phyloP scores from a whole-genome alignment of 495 filamentous ascomycete species.

The Jackrogersella minutella region DNA sequence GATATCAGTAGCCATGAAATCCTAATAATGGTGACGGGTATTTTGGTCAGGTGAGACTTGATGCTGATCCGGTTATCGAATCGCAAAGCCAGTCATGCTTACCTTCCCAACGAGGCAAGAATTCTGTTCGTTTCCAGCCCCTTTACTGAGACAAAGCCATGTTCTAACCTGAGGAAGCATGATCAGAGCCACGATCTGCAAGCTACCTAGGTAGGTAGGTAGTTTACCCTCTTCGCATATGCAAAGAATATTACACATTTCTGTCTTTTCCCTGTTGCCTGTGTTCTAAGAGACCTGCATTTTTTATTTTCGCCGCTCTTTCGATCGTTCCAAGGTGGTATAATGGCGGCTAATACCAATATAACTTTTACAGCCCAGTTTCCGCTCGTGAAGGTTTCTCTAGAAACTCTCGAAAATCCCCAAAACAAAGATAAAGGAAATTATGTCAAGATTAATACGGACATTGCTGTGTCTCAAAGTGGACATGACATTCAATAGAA shows the following conservation, averaged over 20 bases:
- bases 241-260: conserved; percentile 17
- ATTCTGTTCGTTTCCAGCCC: neutral
- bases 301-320: conserved; percentile 34
- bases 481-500: neutral
- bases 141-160: neutral
- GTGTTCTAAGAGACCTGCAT: conserved; percentile 6
- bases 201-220: too few species aligned
- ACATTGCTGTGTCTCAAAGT: neutral
- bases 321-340: conserved; percentile 23
- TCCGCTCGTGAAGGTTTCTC: neutral
- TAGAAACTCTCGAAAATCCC: neutral
- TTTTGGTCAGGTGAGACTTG: neutral
- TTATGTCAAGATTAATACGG: conserved; percentile 11
- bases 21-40: neutral
- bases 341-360: conserved; percentile 15
- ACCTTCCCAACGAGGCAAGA: neutral
- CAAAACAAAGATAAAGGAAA: neutral
- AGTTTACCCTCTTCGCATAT: conserved; percentile 16
- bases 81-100: neutral
- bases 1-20: neutral
- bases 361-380: neutral
- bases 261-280: conserved; percentile 26
- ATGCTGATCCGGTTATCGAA: neutral
- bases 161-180: conserved; percentile 2
- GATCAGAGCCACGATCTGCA: conserved; percentile 12